These are phyloP conservation scores for Pythium folliculosum DNA, from an alignment of 352 stramenopile genomes.

Conservation along the genomic window DNA sequence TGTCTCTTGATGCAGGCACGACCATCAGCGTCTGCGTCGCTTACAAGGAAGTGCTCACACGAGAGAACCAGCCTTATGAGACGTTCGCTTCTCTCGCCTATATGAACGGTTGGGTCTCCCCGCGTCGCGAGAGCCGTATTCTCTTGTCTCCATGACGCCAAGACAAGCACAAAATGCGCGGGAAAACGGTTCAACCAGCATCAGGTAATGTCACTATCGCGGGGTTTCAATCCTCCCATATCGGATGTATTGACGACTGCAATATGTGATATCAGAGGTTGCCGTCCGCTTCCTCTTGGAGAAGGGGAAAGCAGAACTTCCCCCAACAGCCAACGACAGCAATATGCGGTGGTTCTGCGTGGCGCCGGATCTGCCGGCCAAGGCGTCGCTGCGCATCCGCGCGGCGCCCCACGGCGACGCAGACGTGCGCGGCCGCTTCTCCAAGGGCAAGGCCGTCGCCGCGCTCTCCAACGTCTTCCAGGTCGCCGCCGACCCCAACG, in stretches of 20 bases:
- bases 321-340: background rate
- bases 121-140: too few species aligned
- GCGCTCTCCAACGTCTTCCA: conserved; percentile 41
- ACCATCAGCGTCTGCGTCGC: too few species aligned
- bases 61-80: too few species aligned
- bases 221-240: background rate
- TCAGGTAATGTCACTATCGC: background rate
- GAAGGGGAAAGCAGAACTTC: background rate
- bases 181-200: background rate
- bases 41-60: too few species aligned
- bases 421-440: conserved; percentile 40
- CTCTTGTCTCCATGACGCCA: too few species aligned
- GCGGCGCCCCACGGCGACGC: conserved; percentile 49
- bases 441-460: conserved; percentile 51
- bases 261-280: conserved; percentile 6
- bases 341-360: conserved; percentile 78
- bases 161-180: background rate
- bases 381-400: conserved; percentile 69
- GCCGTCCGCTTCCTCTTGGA: background rate
- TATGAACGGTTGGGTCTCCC: too few species aligned
- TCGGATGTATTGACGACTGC: background rate
- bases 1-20: too few species aligned
- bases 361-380: conserved; percentile 49
- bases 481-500: conserved; percentile 19
- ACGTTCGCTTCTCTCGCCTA: too few species aligned